These are phyloP conservation scores for Cutaneotrichosporon cutaneum DNA, from an alignment of 1,284 basidiomycete species.

Conservation along the genomic window DNA sequence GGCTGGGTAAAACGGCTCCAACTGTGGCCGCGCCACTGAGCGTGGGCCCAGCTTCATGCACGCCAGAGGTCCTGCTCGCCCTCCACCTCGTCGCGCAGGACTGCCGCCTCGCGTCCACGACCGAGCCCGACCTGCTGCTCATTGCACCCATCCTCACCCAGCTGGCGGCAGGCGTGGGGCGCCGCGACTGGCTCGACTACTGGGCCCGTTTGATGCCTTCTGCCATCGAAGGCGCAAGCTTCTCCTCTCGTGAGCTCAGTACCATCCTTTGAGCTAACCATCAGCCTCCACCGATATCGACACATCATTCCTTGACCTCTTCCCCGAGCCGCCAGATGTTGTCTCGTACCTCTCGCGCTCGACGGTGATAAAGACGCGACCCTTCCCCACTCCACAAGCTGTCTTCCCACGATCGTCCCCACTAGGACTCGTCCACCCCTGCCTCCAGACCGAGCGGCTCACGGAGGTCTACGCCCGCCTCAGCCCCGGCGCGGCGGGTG, in stretches of 20 bases:
- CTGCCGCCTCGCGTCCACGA: constrained; percentile 43
- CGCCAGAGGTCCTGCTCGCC: constrained; percentile 57
- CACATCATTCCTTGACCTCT: constrained; percentile 35
- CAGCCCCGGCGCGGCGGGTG: constrained; percentile 49
- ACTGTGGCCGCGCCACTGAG: not conserved
- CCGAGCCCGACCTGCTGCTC: constrained; percentile 60
- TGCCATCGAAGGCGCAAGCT: constrained; percentile 30
- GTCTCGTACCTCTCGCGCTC: constrained; percentile 44
- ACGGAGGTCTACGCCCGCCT: constrained; percentile 31
- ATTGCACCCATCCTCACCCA: constrained; percentile 66
- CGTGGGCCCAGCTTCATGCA: not conserved
- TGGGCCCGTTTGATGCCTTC: constrained; percentile 74
- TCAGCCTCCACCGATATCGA: constrained; percentile 18
- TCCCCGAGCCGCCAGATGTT: constrained; percentile 52
- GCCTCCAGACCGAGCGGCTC: constrained; percentile 28
- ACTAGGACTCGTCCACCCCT: constrained; percentile 27
- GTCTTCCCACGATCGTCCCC: constrained; percentile 58
- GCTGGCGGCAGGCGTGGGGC: constrained; percentile 62
- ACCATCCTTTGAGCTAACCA: not conserved
- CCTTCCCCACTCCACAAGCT: constrained; percentile 34
- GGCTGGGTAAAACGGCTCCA: constrained; percentile 41
- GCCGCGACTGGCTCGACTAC: constrained; percentile 82
- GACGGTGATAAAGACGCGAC: constrained; percentile 24
- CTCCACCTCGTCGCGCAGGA: constrained; percentile 74
- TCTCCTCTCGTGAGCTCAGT: not conserved